A percentile compares a stretch with the other conserved stretches of the same genome.
phyloP scores from a whole-genome alignment of 345 rosid genomes.

The Euphorbia tirucalli region DNA sequence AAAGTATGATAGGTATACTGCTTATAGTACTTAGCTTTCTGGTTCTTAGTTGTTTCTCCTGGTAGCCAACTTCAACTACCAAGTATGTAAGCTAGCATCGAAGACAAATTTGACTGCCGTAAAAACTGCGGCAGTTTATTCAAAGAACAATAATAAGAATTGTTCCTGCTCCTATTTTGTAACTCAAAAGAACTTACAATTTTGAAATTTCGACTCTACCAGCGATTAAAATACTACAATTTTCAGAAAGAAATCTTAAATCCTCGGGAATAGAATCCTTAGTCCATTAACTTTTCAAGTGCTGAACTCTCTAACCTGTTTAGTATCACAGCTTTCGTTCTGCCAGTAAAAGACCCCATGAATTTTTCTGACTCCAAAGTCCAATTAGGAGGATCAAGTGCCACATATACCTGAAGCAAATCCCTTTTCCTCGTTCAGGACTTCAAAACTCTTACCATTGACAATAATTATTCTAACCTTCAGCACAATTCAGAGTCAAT shows the following conservation, averaged over 20 bases:
- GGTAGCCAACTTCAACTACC: not conserved
- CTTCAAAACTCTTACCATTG: not conserved
- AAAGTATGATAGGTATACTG: not conserved
- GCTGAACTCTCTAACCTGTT: constrained; percentile 45
- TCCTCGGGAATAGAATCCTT: not conserved
- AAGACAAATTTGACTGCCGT: not conserved
- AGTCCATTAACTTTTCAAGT: not conserved
- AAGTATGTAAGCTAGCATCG: not conserved
- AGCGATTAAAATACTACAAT: not conserved
- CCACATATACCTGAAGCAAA: constrained; percentile 47
- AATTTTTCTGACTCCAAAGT: constrained; percentile 44
- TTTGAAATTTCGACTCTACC: not conserved
- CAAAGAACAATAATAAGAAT: not conserved
- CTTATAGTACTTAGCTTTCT: not conserved
- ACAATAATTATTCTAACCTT: not conserved
- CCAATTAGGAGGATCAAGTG: constrained; percentile 58
- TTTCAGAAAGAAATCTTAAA: not conserved
- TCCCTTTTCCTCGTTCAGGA: not conserved
- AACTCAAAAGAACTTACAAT: not conserved
- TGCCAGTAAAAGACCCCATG: constrained; percentile 36
- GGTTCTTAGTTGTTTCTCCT: not conserved
- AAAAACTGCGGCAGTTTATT: not conserved
- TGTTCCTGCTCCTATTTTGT: no score
- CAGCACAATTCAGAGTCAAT: constrained; percentile 2
- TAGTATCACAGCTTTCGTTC: constrained; percentile 51